phyloP scores from a whole-genome alignment of 257 asterid species.

The Lycium ferocissimum region DNA sequence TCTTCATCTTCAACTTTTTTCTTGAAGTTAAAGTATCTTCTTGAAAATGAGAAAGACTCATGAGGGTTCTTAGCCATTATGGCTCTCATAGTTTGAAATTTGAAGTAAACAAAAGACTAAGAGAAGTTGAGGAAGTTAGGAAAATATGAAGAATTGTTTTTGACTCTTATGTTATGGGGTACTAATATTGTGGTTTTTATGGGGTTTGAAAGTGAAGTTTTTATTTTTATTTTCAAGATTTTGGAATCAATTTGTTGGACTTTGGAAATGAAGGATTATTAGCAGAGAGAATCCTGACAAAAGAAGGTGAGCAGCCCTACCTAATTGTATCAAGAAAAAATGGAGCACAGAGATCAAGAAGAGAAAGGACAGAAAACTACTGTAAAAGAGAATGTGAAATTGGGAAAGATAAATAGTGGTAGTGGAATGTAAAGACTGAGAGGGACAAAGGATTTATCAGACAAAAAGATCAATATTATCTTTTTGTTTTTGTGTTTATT shows the following conservation, averaged over 20 bases:
- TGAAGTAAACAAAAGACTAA: constrained; percentile 20
- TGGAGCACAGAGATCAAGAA: constrained; percentile 23
- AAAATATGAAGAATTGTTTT: constrained; percentile 14
- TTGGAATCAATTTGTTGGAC: constrained; percentile 33
- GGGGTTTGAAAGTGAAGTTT: constrained; percentile 26
- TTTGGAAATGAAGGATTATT: constrained; percentile 34
- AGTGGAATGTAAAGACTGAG: constrained; percentile 35
- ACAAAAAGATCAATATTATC: neutral
- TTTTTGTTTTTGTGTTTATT: neutral
- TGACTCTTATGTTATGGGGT: neutral
- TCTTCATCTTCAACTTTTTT: constrained; percentile 63
- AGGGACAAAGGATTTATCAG: constrained; percentile 35
- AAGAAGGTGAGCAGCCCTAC: constrained; percentile 78
- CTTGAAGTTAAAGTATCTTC: constrained; percentile 74
- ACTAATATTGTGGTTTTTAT: constrained; percentile 17
- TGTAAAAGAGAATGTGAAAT: neutral
- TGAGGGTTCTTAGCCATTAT: constrained; percentile 65
- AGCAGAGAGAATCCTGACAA: constrained; percentile 45
- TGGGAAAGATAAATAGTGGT: neutral
- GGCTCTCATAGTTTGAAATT: constrained; percentile 55
- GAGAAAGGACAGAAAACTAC: constrained; percentile 25
- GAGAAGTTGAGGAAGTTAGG: constrained; percentile 17
- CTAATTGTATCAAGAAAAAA: constrained; percentile 51
- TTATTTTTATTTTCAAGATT: neutral
- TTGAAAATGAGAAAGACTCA: constrained; percentile 86